These are phyloP conservation scores for Phoma sp. DNA, from an alignment of 2,329 filamentous ascomycete species.

Conservation along the genomic window DNA sequence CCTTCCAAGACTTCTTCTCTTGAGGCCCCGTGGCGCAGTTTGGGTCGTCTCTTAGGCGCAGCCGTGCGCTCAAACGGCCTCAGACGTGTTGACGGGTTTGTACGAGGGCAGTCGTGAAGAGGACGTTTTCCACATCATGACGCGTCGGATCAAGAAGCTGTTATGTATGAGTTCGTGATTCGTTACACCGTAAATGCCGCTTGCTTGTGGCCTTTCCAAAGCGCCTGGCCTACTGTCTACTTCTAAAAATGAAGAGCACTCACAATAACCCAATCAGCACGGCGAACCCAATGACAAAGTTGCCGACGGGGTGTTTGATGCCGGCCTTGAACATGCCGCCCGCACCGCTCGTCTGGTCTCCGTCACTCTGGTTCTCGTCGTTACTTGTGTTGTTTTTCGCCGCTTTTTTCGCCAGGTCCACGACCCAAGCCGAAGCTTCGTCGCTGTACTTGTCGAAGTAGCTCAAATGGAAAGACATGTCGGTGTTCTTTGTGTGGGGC, in stretches of 20 bases:
- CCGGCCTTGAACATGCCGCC: constrained; percentile 27
- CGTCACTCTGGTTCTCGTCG: constrained; percentile 11
- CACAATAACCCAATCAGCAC: constrained; percentile 31
- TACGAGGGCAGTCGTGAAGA: constrained; percentile 24
- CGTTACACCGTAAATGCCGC: background rate
- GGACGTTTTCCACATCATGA: constrained; percentile 29
- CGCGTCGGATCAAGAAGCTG: constrained; percentile 30
- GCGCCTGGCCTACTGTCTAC: constrained; percentile 19
- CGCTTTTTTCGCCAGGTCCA: constrained; percentile 27
- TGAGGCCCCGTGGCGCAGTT: background rate
- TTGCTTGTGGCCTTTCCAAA: background rate
- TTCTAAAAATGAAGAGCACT: constrained; percentile 14
- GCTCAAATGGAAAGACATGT: constrained; percentile 63
- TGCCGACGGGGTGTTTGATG: constrained; percentile 31
- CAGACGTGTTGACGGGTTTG: constrained; percentile 26
- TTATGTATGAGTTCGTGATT: constrained; percentile 26
- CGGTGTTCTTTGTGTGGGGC: constrained; percentile 51
- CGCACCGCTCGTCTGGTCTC: constrained; percentile 21
- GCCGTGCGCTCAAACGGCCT: constrained; percentile 20
- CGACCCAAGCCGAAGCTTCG: constrained; percentile 33
- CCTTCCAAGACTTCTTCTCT: background rate
- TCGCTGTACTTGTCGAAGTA: constrained; percentile 55
- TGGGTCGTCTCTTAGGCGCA: background rate
- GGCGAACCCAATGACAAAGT: constrained; percentile 28
- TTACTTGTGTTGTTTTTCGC: constrained; percentile 15